Evolutionary conservation across 1,139 yeast species (phyloP).

Genomic region (Suhomyces ambrosiae): DNA sequence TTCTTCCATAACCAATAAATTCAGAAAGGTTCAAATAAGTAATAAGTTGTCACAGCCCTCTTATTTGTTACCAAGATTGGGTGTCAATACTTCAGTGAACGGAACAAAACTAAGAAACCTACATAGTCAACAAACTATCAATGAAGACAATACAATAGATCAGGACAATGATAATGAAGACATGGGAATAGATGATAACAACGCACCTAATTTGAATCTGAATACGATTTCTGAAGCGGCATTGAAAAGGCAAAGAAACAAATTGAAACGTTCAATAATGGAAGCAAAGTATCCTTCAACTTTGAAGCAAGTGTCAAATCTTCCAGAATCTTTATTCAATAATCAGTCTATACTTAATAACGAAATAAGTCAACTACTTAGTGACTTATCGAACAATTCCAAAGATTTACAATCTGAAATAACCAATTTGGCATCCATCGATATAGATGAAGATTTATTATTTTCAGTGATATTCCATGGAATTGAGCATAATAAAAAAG

Average conservation of each 20-base stretch:
- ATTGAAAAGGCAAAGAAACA: slow-evolving; percentile 37
- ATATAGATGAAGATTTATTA: slow-evolving; percentile 42
- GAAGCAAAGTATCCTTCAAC: slow-evolving; percentile 42
- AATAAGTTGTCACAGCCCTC: slow-evolving; percentile 44
- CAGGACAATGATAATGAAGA: slow-evolving; percentile 48
- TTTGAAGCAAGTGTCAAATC: slow-evolving; percentile 36
- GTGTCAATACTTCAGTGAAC: slow-evolving; percentile 50
- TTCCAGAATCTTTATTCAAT: slow-evolving; percentile 43
- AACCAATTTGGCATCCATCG: slow-evolving; percentile 30
- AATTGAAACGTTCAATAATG: slow-evolving; percentile 33
- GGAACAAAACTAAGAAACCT: slow-evolving; percentile 34
- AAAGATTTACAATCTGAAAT: slow-evolving; percentile 25
- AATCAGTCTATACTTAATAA: slow-evolving; percentile 36
- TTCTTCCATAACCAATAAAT: slow-evolving; percentile 1
- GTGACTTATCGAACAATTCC: slow-evolving; percentile 21
- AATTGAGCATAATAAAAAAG: slow-evolving; percentile 25
- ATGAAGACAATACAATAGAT: slow-evolving; percentile 31
- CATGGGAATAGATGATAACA: slow-evolving; percentile 36
- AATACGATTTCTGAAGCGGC: slow-evolving; percentile 35
- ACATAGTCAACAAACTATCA: slow-evolving; percentile 24
- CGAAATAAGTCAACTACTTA: slow-evolving; percentile 32
- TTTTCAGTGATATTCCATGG: slow-evolving; percentile 41
- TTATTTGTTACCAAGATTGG: slow-evolving; percentile 48
- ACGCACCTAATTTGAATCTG: slow-evolving; percentile 16
- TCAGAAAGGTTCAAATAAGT: slow-evolving; percentile 24